A percentile compares a stretch with the other conserved stretches of the same genome.
Conservation (phyloP, 371 early-diverging fungal genomes). For the Caulochytrium protostelioides region DNA sequence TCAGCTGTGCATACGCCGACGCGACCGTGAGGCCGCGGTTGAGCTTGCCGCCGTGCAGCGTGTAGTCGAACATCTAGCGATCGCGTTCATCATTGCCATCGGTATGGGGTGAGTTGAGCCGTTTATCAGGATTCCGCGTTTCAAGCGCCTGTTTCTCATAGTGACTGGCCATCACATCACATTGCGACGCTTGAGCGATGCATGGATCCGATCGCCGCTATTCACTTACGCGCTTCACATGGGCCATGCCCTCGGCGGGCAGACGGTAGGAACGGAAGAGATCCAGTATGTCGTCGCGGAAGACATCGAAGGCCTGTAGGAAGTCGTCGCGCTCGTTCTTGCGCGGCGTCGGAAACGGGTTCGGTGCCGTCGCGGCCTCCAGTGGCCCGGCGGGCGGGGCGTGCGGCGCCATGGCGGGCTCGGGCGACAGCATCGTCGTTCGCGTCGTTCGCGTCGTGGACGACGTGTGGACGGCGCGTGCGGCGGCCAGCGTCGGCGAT, state of each 20-base stretch:
- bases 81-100: not conserved
- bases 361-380: too few relatives aligned
- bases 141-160: slow-evolving; percentile 6
- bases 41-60: slow-evolving; percentile 54
- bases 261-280: slow-evolving; percentile 40
- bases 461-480: too few relatives aligned
- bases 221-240: slow-evolving; percentile 30
- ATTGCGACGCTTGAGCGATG: not conserved
- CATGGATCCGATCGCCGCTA: not conserved
- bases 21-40: slow-evolving; percentile 90
- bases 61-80: slow-evolving; percentile 43
- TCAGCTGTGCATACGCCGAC: slow-evolving; percentile 58
- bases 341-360: slow-evolving; percentile 28
- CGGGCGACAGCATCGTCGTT: too few relatives aligned
- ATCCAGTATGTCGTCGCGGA: slow-evolving; percentile 36
- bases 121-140: not conserved
- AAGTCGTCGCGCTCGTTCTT: slow-evolving; percentile 12
- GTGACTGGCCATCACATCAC: not conserved
- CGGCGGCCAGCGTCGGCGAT: too few relatives aligned
- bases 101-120: not conserved
- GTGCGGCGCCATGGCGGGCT: too few relatives aligned
- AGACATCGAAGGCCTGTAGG: slow-evolving; percentile 13
- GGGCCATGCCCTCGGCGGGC: slow-evolving; percentile 49
- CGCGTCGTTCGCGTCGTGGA: too few relatives aligned
- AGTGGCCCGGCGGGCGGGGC: too few relatives aligned